These are phyloP conservation scores for Aspergillus sp. DNA, from an alignment of 2,329 filamentous ascomycete genomes.

Conservation along the genomic window DNA sequence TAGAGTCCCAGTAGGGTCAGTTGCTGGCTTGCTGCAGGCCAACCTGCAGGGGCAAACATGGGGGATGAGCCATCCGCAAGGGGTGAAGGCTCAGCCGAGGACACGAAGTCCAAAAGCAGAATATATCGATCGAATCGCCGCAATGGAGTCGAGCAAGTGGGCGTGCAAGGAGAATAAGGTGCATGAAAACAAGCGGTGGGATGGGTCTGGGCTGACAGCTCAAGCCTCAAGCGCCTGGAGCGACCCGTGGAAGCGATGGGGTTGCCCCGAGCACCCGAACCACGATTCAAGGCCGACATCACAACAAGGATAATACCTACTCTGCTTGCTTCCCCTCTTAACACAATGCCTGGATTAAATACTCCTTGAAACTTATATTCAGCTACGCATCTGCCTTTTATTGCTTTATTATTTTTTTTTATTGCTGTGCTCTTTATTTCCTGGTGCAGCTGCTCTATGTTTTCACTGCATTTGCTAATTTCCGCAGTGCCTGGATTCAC, in stretches of 20 bases:
- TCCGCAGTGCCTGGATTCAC: conserved; percentile 18
- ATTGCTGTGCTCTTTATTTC: conserved; percentile 10
- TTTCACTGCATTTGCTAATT: conserved; percentile 18
- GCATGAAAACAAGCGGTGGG: neutral
- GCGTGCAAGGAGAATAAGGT: neutral
- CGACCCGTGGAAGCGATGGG: conserved; percentile 9
- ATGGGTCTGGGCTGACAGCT: neutral
- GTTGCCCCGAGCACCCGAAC: conserved; percentile 25
- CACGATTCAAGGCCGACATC: conserved; percentile 9
- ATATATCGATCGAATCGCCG: neutral
- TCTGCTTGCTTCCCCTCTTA: neutral
- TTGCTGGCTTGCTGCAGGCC: neutral
- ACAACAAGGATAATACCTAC: conserved; percentile 12
- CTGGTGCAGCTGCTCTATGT: conserved; percentile 17
- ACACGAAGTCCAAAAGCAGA: neutral
- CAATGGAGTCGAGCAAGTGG: neutral
- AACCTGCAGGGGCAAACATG: neutral
- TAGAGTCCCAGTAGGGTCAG: neutral
- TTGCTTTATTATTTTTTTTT: conserved; percentile 4
- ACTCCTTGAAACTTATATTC: neutral
- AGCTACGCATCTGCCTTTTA: conserved; percentile 1
- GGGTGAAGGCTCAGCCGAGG: neutral
- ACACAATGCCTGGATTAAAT: neutral
- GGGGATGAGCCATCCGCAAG: neutral
- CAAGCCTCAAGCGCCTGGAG: neutral